These are phyloP conservation scores for Backusella psychrophila DNA, from an alignment of 192 early-diverging fungal species.

Conservation along the genomic window DNA sequence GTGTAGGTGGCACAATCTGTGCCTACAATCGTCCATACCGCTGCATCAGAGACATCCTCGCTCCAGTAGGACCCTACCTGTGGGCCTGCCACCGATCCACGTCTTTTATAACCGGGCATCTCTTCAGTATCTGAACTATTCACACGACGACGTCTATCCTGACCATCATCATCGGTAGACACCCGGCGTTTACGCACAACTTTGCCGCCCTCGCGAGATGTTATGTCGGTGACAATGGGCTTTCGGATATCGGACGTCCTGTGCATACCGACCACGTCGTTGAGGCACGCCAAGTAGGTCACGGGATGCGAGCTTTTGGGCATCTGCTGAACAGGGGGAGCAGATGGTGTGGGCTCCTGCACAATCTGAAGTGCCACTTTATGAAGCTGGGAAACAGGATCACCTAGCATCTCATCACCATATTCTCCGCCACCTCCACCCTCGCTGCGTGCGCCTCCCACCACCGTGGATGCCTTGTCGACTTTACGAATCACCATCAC, in stretches of 20 bases:
- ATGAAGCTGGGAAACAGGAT: conserved; percentile 87
- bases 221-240: conserved; percentile 21
- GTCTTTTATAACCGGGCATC: conserved; percentile 1
- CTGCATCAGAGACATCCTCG: conserved; percentile 84
- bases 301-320: conserved; percentile 40
- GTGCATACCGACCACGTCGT: conserved; percentile 78
- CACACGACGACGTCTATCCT: conserved; percentile 46
- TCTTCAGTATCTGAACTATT: conserved; percentile 49
- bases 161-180: conserved; percentile 23
- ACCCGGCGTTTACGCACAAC: conserved; percentile 37
- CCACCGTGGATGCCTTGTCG: conserved; percentile 78
- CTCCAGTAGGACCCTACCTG: conserved; percentile 57
- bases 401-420: conserved; percentile 61
- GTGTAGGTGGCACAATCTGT: conserved; percentile 49
- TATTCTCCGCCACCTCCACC: conserved; percentile 35
- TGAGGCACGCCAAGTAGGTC: conserved; percentile 72
- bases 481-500: conserved; percentile 84
- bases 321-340: conserved; percentile 20
- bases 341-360: conserved; percentile 34
- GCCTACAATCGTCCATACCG: conserved; percentile 93
- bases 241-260: conserved; percentile 50
- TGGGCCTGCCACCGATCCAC: conserved; percentile 7
- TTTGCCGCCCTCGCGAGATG: conserved; percentile 21
- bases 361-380: conserved; percentile 87
- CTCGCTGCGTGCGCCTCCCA: conserved; percentile 54